These are phyloP conservation scores for Pseudisothecium myosuroides DNA, from an alignment of 225 moss, liverwort and hornwort genomes.

Conservation along the genomic window DNA sequence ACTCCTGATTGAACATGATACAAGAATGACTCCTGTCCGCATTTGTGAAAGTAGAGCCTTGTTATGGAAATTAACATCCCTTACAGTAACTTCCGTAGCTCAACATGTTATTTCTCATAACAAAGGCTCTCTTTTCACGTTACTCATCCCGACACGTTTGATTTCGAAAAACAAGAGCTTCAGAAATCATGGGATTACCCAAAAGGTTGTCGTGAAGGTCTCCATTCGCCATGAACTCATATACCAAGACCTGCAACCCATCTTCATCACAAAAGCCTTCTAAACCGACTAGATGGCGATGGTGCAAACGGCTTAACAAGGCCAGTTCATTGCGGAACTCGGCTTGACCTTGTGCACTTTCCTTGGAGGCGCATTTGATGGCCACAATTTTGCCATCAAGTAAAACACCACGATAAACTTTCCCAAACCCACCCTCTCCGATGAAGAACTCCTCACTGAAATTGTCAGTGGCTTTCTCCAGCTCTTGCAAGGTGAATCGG, in stretches of 20 bases:
- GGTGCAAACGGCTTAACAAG: constrained; percentile 55
- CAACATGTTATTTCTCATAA: background rate
- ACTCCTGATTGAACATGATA: background rate
- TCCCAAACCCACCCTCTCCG: constrained; percentile 10
- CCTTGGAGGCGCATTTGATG: constrained; percentile 40
- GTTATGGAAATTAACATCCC: background rate
- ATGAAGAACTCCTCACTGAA: constrained; percentile 33
- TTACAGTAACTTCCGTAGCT: background rate
- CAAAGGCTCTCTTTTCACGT: background rate
- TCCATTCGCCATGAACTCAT: constrained; percentile 70
- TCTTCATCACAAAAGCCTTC: constrained; percentile 71
- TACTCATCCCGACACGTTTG: background rate
- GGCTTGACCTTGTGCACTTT: constrained; percentile 35
- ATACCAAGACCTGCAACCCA: constrained; percentile 55
- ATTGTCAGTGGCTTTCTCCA: constrained; percentile 41
- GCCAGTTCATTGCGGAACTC: constrained; percentile 71
- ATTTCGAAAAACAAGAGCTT: background rate
- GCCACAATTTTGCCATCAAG: constrained; percentile 40
- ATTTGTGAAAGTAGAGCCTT: background rate
- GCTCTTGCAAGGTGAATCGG: constrained; percentile 38
- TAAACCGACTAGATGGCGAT: constrained; percentile 45
- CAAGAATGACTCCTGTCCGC: background rate
- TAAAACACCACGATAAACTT: constrained; percentile 41
- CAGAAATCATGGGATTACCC: background rate
- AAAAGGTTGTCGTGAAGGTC: constrained; percentile 41